Conservation (phyloP, 305 asterid genomes). For the Fraxinus platypoda region DNA sequence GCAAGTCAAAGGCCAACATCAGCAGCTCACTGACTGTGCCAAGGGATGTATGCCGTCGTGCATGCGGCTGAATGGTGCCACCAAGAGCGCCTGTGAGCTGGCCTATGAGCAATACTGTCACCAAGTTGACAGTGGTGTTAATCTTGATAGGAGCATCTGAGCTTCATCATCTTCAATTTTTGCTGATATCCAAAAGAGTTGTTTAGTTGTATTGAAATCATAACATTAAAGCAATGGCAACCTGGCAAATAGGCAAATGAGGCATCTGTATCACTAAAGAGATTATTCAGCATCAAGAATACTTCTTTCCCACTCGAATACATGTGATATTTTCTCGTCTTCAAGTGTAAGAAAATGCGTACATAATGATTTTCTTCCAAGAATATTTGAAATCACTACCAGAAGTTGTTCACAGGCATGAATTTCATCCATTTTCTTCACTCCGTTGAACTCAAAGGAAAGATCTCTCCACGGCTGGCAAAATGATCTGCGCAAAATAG, state of each 20-base stretch:
- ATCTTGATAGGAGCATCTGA: too few species aligned
- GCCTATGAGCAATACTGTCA: background rate
- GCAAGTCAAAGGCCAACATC: too few species aligned
- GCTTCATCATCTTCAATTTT: too few species aligned
- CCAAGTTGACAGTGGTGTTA: background rate
- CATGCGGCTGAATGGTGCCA: too few species aligned
- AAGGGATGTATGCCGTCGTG: too few species aligned
- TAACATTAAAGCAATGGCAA: background rate
- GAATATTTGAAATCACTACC: slow-evolving; percentile 31
- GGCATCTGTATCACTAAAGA: background rate
- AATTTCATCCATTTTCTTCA: slow-evolving; percentile 32
- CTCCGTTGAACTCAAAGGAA: slow-evolving; percentile 19
- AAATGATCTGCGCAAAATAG: slow-evolving; percentile 33
- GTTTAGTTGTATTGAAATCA: background rate
- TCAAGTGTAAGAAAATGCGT: slow-evolving; percentile 21
- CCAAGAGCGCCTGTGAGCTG: too few species aligned
- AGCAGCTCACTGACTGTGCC: too few species aligned
- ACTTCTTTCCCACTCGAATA: slow-evolving; percentile 35
- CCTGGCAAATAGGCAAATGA: background rate
- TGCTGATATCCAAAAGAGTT: too few species aligned
- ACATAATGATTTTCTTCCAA: slow-evolving; percentile 30
- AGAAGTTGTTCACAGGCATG: slow-evolving; percentile 44
- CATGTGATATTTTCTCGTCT: slow-evolving; percentile 31
- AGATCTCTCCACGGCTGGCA: slow-evolving; percentile 41
- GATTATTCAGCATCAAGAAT: slow-evolving; percentile 20